Percentiles rank a stretch among this genome's conserved stretches.
Evolutionary conservation across 768 basidiomycete genomes (phyloP).

Genomic region (Amanita pallidorosea): DNA sequence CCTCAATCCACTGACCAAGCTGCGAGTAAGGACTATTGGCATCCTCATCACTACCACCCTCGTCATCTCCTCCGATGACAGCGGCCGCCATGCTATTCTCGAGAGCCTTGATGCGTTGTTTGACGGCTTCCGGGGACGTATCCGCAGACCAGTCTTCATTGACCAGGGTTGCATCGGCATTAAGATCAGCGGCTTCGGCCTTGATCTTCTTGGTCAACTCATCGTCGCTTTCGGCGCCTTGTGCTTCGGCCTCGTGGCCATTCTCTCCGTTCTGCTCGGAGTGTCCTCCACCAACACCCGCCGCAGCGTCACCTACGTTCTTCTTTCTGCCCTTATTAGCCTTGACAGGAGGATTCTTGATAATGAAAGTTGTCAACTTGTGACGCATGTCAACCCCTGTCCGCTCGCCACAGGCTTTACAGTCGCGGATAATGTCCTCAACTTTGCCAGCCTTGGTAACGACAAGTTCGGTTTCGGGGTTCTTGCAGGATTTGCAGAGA

Average conservation of each 20-base stretch:
- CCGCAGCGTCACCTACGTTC: conserved; percentile 40
- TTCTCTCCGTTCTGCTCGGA: conserved; percentile 24
- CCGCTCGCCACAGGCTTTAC: conserved; percentile 95
- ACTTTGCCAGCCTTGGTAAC: conserved; percentile 72
- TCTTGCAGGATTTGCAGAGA: conserved; percentile 95
- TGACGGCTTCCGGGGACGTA: conserved; percentile 82
- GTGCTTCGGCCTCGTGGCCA: conserved; percentile 29
- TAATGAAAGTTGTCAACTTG: conserved; percentile 90
- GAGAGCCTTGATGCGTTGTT: conserved; percentile 66
- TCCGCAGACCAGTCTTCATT: conserved; percentile 90
- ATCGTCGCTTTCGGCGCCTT: conserved; percentile 75
- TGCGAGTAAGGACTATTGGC: conserved; percentile 76
- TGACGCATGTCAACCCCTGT: conserved; percentile 93
- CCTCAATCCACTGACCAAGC: conserved; percentile 79
- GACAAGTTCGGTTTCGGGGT: conserved; percentile 94
- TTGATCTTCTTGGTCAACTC: conserved; percentile 87
- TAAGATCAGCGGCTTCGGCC: conserved; percentile 75
- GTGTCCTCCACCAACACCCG: conserved; percentile 29
- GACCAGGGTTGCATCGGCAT: conserved; percentile 44
- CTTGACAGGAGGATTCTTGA: conserved; percentile 95
- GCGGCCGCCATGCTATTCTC: conserved; percentile 46
- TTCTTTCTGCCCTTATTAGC: conserved; percentile 63
- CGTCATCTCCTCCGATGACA: conserved; percentile 58
- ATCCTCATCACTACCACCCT: conserved; percentile 84
- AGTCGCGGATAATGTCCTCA: conserved; percentile 90